These are phyloP conservation scores for Gynandropsis gynandra DNA, from an alignment of 345 rosid genomes.

Conservation along the genomic window DNA sequence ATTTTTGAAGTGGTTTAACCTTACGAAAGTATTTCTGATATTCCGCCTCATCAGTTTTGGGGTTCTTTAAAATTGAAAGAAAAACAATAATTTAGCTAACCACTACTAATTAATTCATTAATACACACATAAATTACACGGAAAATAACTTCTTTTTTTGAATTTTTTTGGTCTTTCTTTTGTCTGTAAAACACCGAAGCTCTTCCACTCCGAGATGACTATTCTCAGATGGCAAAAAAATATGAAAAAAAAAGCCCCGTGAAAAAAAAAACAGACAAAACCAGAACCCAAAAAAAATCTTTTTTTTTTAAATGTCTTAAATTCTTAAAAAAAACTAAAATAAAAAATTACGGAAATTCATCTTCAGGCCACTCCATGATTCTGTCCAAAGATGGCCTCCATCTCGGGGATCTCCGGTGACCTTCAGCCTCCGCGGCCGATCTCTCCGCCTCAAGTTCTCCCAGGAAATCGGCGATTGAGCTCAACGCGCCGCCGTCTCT, in stretches of 20 bases:
- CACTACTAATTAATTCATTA: not conserved
- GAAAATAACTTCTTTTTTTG: not conserved
- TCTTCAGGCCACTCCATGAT: constrained; percentile 44
- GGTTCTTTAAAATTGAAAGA: too few relatives aligned
- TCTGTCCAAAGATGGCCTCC: constrained; percentile 67
- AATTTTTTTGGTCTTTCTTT: constrained; percentile 10
- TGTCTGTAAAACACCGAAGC: constrained; percentile 25
- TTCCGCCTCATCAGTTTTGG: too few relatives aligned
- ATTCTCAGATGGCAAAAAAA: too few relatives aligned
- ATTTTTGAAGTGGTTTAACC: too few relatives aligned
- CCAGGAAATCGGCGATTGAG: constrained; percentile 28
- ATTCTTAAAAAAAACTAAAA: constrained; percentile 4
- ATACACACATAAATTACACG: constrained; percentile 1
- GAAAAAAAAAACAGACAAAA: constrained; percentile 18
- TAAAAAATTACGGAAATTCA: constrained; percentile 9
- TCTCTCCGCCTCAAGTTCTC: constrained; percentile 29
- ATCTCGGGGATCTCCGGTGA: constrained; percentile 24
- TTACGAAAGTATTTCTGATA: too few relatives aligned
- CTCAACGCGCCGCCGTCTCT: constrained; percentile 23
- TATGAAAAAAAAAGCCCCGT: constrained; percentile 4
- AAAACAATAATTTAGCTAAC: too few relatives aligned
- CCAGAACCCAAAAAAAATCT: constrained; percentile 5
- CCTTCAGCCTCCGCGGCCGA: constrained; percentile 17
- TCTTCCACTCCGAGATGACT: too few relatives aligned
- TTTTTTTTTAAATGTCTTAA: constrained; percentile 1